Percentiles rank a stretch among this genome's conserved stretches.
Evolutionary conservation across 148 eudicot genomes (phyloP).

Genomic region (Cornus controversa): DNA sequence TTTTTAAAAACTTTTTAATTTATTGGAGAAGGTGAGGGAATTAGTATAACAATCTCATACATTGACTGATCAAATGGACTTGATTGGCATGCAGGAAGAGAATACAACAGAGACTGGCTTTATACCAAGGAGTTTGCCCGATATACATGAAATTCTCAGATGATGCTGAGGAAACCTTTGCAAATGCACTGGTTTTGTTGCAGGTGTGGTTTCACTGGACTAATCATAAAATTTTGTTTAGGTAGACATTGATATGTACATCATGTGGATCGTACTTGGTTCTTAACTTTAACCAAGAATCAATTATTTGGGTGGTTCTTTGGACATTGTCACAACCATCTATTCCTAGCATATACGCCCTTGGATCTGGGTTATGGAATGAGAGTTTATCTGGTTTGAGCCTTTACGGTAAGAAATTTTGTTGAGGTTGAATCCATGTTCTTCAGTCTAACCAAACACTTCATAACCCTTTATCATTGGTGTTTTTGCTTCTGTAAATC

Average conservation of each 20-base stretch:
- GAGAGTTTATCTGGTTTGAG: not conserved
- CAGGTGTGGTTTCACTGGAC: conserved; percentile 41
- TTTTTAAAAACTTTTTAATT: not conserved
- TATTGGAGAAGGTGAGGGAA: not conserved
- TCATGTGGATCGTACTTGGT: not conserved
- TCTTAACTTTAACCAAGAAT: not conserved
- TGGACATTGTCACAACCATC: not conserved
- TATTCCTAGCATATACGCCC: not conserved
- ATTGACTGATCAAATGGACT: not conserved
- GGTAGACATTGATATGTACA: not conserved
- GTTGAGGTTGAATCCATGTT: not conserved
- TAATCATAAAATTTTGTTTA: not conserved
- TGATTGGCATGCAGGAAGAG: conserved; percentile 59
- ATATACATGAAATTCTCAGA: conserved; percentile 70
- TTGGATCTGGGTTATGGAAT: not conserved
- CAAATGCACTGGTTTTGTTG: conserved; percentile 53
- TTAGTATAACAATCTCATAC: not conserved
- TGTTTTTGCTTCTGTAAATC: not conserved
- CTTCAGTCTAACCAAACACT: not conserved
- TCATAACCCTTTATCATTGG: not conserved
- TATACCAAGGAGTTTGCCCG: conserved; percentile 94
- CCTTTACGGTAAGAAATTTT: not conserved
- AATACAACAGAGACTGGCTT: conserved; percentile 83
- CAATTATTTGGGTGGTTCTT: not conserved
- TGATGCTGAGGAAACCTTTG: conserved; percentile 83